These are phyloP conservation scores for Boletus sp. DNA, from an alignment of 768 basidiomycete species.

Conservation along the genomic window DNA sequence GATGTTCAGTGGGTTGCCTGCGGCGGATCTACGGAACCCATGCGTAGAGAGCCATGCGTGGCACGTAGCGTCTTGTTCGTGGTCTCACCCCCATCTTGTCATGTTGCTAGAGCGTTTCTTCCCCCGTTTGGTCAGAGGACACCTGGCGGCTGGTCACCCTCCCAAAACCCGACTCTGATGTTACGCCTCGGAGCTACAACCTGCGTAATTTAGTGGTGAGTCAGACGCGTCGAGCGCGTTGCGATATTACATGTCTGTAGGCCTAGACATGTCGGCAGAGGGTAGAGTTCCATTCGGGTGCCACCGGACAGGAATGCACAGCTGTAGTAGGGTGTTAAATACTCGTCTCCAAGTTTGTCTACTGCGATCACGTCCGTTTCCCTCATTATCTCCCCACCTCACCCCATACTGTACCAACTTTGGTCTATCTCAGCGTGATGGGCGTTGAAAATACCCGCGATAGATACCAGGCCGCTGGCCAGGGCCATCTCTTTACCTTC, in stretches of 20 bases:
- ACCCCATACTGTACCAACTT: not conserved
- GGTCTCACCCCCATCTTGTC: too few species aligned
- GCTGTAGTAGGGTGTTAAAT: constrained; percentile 12
- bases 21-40: too few species aligned
- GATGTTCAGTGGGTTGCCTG: too few species aligned
- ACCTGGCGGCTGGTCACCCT: too few species aligned
- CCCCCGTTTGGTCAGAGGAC: too few species aligned
- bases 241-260: constrained; percentile 8
- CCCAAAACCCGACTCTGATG: too few species aligned
- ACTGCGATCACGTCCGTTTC: not conserved
- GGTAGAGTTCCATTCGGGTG: constrained; percentile 12
- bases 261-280: not conserved
- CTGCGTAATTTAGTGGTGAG: too few species aligned
- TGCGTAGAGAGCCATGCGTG: too few species aligned
- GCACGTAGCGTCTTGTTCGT: too few species aligned
- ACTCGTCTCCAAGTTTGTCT: not conserved
- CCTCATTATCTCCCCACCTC: not conserved
- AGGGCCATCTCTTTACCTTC: constrained; percentile 88
- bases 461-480: constrained; percentile 76
- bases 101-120: too few species aligned
- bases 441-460: constrained; percentile 53
- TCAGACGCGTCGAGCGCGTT: not conserved
- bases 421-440: constrained; percentile 36
- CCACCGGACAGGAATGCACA: constrained; percentile 18
- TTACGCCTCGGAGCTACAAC: too few species aligned